Evolutionary conservation across 2,329 filamentous ascomycete species (phyloP).

Genomic region (Colletotrichum chrysophilum): DNA sequence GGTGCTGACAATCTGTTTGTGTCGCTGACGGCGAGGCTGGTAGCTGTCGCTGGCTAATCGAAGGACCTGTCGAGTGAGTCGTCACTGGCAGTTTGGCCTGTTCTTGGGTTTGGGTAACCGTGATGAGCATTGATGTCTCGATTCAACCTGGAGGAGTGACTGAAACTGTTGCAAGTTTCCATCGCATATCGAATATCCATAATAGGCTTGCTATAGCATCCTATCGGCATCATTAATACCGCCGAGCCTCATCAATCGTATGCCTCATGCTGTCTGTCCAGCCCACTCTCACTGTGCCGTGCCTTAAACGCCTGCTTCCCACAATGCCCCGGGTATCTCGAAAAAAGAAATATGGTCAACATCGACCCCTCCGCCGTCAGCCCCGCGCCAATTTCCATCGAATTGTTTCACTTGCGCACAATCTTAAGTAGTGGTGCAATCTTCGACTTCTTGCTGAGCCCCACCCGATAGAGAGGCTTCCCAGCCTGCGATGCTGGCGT

Average conservation of each 20-base stretch:
- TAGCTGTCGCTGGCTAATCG: background rate
- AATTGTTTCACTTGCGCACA: constrained; percentile 40
- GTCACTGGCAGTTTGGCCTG: background rate
- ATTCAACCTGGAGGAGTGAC: background rate
- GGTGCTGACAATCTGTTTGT: background rate
- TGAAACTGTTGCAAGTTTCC: background rate
- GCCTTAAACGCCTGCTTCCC: background rate
- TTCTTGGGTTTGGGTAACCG: background rate
- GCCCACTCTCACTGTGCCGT: background rate
- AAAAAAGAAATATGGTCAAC: background rate
- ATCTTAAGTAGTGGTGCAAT: constrained; percentile 59
- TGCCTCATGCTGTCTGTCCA: background rate
- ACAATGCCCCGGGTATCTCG: constrained; percentile 4
- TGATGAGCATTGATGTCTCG: background rate
- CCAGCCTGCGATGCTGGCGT: constrained; percentile 22
- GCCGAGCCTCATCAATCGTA: background rate
- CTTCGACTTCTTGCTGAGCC: constrained; percentile 53
- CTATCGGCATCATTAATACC: background rate
- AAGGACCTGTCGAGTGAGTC: background rate
- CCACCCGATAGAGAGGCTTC: constrained; percentile 54
- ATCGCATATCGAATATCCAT: background rate
- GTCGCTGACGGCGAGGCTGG: background rate
- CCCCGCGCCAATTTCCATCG: background rate
- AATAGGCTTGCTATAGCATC: background rate
- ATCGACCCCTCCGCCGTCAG: background rate